Conservation (phyloP, 441 rosid species). For the Daphne laureola region DNA sequence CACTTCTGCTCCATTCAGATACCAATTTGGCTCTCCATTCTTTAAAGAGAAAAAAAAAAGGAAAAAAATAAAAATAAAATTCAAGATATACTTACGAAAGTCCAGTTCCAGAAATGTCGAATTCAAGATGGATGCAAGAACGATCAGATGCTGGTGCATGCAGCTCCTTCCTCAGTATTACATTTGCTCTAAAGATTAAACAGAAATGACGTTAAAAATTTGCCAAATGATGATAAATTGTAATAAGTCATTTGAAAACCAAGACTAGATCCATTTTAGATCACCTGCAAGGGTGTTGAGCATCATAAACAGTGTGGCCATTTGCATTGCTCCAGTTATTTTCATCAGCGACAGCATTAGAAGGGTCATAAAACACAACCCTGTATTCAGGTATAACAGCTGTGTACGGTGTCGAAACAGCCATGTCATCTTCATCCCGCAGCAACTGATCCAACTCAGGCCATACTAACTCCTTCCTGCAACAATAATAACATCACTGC, state of each 20-base stretch:
- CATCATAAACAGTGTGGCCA: conserved; percentile 74
- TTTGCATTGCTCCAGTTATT: conserved; percentile 59
- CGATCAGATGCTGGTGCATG: conserved; percentile 90
- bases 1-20: too few relatives aligned
- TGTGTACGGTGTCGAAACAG: conserved; percentile 85
- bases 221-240: conserved; percentile 2
- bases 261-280: neutral
- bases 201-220: conserved; percentile 18
- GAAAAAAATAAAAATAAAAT: neutral
- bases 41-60: too few relatives aligned
- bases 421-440: conserved; percentile 67
- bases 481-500: conserved; percentile 5
- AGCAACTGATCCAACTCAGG: conserved; percentile 88
- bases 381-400: conserved; percentile 91
- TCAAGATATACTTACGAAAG: conserved; percentile 50
- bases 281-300: conserved; percentile 95
- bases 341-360: conserved; percentile 39
- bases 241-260: conserved; percentile 1
- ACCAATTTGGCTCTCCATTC: too few relatives aligned
- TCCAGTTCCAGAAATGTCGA: conserved; percentile 84
- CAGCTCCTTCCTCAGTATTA: conserved; percentile 80
- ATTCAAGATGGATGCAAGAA: conserved; percentile 95
- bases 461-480: conserved; percentile 87
- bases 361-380: conserved; percentile 58
- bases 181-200: conserved; percentile 54